These are phyloP conservation scores for Venturia oleaginea DNA, from an alignment of 2,329 filamentous ascomycete genomes.

Conservation along the genomic window DNA sequence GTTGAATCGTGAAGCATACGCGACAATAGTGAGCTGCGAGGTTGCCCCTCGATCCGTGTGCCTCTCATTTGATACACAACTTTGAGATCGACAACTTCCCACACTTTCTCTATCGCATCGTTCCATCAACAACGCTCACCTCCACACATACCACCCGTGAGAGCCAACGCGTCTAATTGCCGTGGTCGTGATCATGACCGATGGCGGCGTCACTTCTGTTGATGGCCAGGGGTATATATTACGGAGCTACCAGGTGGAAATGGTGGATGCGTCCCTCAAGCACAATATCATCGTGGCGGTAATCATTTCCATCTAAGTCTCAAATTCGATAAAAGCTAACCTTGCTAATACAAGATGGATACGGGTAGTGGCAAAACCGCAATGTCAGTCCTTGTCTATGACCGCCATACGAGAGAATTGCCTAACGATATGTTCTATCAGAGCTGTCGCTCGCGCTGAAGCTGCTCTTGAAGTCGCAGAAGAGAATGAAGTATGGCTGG, in stretches of 20 bases:
- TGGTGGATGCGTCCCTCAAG: conserved; percentile 36
- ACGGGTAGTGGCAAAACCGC: conserved; percentile 42
- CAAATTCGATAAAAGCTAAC: neutral
- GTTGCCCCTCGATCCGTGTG: no score
- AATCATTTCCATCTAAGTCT: conserved; percentile 7
- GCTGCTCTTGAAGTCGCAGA: conserved; percentile 32
- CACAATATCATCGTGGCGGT: conserved; percentile 38
- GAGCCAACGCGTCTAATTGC: neutral
- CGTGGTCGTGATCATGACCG: neutral
- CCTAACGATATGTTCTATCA: conserved; percentile 14
- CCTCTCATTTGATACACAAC: neutral
- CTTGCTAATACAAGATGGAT: conserved; percentile 29
- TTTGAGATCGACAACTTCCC: neutral
- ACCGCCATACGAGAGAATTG: neutral
- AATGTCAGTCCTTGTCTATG: conserved; percentile 22
- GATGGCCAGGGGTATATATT: conserved; percentile 18
- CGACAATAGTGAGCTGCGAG: no score
- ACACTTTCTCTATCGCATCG: neutral
- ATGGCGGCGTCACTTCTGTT: neutral
- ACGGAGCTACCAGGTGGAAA: conserved; percentile 40
- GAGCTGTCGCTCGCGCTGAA: conserved; percentile 35
- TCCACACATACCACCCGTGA: neutral
- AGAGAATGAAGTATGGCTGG: conserved; percentile 25
- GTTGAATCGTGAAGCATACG: no score
- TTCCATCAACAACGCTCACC: neutral